Evolutionary conservation across 2,329 filamentous ascomycete genomes (phyloP), one percentile per base, ranked within the genome.

Genomic region (Ceratocystis huliohia): DNA sequence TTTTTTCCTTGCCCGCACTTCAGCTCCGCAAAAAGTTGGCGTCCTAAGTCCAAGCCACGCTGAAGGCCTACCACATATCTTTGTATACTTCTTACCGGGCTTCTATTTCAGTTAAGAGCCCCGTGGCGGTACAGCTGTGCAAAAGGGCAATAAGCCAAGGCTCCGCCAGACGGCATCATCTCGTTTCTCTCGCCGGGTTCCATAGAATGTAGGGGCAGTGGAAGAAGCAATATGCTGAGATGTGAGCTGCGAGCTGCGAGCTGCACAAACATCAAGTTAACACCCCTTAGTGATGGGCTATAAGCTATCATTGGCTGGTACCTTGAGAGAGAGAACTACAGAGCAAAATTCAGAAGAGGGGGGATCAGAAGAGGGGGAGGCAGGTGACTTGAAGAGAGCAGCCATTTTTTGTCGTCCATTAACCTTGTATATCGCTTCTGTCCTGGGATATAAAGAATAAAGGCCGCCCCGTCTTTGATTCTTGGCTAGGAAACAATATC

Each of bases 31-130:
- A 5, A 33, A 57, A 57, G 7, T 33, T 33, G 53, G 53, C 53
- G 53, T 57, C 53, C 53, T 30, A 57, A 1, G 25, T 17, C 53
- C 53, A 57, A 57, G 53, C 53, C 53, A 57, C 53, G 28, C 53
- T 33, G 53, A 30, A 57, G 53, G 53, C 33, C 53, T 57, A 4
- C 53, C 28, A 57, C 33, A 41, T 61, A 33, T 22, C 17, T 41
- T 13, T 61, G 15, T 22, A 30, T 28, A 30, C 28, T 30, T 57
- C 53, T 17, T 57, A n/a, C 17, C 37, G 17, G 53, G 22, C 53
- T 28, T 57, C 13, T 33, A 33, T 57, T 28, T 30, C 13, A n/a
- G 53, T 33, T 3, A 30, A 17, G 53, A 20, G 10, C 28, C 20
- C 22, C 3, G 53, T 33, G 53, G 53, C 25, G 28, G 53, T 30